Percentiles rank a stretch among this genome's conserved stretches.
These are phyloP conservation scores for Moesziomyces parantarcticus DNA, from an alignment of 1,284 basidiomycete species.

Conservation along the genomic window DNA sequence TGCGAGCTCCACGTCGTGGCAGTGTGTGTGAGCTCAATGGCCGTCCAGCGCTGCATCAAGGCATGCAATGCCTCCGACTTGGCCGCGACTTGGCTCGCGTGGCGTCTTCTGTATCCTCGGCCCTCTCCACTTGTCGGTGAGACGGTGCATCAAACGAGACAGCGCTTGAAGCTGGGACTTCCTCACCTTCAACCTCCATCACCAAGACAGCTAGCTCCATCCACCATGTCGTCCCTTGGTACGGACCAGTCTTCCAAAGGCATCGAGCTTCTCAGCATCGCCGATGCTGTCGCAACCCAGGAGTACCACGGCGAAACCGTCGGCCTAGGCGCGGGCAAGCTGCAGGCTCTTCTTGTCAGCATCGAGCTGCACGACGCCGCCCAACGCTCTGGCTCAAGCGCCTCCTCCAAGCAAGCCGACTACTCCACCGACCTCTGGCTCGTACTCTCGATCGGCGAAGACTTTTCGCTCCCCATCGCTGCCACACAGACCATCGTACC, in stretches of 20 bases:
- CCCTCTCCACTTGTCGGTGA: no score
- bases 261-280: conserved; percentile 36
- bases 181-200: background rate
- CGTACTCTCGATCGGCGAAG: conserved; percentile 45
- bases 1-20: no score
- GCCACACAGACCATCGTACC: conserved; percentile 46
- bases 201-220: background rate
- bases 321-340: conserved; percentile 35
- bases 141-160: no score
- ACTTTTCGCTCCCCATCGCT: conserved; percentile 45
- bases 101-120: no score
- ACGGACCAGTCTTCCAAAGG: conserved; percentile 34
- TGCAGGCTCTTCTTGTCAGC: conserved; percentile 44
- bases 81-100: no score
- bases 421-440: conserved; percentile 53
- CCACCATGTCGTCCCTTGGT: conserved; percentile 10
- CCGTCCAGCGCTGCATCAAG: no score
- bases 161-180: no score
- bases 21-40: no score
- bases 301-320: conserved; percentile 49
- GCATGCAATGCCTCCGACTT: no score
- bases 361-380: conserved; percentile 36
- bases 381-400: background rate
- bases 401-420: conserved; percentile 9
- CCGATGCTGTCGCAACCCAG: conserved; percentile 39